phyloP scores from a whole-genome alignment of 306 rosid species.

The Styphnolobium japonicum region DNA sequence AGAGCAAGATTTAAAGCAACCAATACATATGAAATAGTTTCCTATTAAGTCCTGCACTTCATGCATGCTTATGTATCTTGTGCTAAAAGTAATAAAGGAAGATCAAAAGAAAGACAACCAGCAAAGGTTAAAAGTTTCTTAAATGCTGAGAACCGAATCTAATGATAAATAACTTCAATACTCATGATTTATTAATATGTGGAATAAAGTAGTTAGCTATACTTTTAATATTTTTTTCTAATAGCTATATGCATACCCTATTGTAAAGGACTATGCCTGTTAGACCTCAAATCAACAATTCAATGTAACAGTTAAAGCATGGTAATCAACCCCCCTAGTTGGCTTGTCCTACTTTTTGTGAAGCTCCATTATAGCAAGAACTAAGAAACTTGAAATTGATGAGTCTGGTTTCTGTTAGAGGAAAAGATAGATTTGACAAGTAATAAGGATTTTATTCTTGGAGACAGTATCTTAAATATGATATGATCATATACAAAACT shows the following conservation, averaged over 20 bases:
- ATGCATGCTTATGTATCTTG: constrained; percentile 1
- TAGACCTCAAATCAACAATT: background rate
- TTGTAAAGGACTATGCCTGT: background rate
- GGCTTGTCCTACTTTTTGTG: background rate
- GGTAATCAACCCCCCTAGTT: background rate
- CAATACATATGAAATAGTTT: background rate
- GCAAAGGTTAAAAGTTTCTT: constrained; percentile 28
- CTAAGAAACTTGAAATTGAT: background rate
- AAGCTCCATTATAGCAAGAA: background rate
- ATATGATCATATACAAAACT: background rate
- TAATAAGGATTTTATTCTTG: background rate
- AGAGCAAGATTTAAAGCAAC: background rate
- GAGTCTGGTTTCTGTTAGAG: background rate
- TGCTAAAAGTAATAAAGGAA: constrained; percentile 20
- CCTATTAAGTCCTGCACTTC: background rate
- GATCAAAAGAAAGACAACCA: constrained; percentile 26
- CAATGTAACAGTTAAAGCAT: constrained; percentile 49
- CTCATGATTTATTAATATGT: background rate
- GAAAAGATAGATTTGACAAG: background rate
- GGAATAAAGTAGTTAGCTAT: constrained; percentile 35
- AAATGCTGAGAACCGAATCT: background rate
- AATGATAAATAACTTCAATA: constrained; percentile 21
- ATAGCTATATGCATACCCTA: background rate
- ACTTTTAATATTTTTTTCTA: constrained; percentile 21
- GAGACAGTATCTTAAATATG: background rate